Evolutionary conservation across 257 asterid genomes (phyloP).

Genomic region (Solanum sparsipilum): DNA sequence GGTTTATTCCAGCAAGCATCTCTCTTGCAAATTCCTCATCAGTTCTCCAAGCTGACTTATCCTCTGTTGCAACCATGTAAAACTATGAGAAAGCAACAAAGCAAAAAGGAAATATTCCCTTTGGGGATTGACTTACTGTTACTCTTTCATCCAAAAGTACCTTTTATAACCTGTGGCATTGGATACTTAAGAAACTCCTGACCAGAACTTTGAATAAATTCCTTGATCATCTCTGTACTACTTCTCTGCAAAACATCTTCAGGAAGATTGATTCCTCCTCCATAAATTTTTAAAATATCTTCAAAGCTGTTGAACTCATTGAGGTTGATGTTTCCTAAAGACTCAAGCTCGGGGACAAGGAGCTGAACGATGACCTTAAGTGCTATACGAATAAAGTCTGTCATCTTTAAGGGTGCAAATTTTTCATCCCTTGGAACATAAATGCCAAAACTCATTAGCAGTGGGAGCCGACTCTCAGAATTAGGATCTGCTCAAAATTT

Average conservation of each 20-base stretch:
- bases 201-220: slow-evolving; percentile 35
- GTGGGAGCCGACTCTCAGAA: slow-evolving; percentile 39
- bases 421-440: slow-evolving; percentile 67
- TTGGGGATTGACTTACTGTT: not conserved
- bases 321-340: slow-evolving; percentile 14
- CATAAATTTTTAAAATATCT: slow-evolving; percentile 28
- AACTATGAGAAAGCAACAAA: not conserved
- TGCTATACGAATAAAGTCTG: slow-evolving; percentile 42
- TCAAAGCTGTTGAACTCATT: slow-evolving; percentile 49
- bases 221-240: slow-evolving; percentile 31
- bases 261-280: slow-evolving; percentile 37
- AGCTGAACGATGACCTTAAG: slow-evolving; percentile 45
- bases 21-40: slow-evolving; percentile 70
- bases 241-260: slow-evolving; percentile 12
- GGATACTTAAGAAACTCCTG: slow-evolving; percentile 44
- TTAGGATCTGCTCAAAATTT: slow-evolving; percentile 28
- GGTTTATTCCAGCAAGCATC: slow-evolving; percentile 68
- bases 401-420: slow-evolving; percentile 46
- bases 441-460: slow-evolving; percentile 31
- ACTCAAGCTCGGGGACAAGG: slow-evolving; percentile 38
- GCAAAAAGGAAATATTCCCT: not conserved
- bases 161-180: slow-evolving; percentile 43
- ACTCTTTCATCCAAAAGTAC: slow-evolving; percentile 14
- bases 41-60: slow-evolving; percentile 56
- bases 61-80: slow-evolving; percentile 20